These are phyloP conservation scores for Dissophora globulifera DNA, from an alignment of 192 early-diverging fungal genomes.

Conservation along the genomic window DNA sequence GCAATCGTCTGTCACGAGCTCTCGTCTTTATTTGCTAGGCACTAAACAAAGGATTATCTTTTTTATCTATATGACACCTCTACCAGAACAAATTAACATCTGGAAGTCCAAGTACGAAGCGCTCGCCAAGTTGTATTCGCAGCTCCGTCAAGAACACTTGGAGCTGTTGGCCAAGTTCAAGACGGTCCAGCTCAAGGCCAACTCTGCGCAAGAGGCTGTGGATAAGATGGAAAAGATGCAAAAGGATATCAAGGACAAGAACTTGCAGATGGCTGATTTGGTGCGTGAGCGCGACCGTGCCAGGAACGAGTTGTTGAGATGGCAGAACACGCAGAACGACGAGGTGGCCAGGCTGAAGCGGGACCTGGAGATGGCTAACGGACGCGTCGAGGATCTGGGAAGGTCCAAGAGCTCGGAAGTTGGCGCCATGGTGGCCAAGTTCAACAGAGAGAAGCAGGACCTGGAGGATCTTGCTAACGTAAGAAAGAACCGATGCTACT, in stretches of 20 bases:
- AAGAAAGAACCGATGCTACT: too few species aligned
- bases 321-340: slow-evolving; percentile 83
- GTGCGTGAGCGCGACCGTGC: slow-evolving; percentile 92
- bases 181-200: slow-evolving; percentile 81
- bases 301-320: slow-evolving; percentile 80
- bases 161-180: slow-evolving; percentile 94
- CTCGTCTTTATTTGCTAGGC: too few species aligned
- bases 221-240: slow-evolving; percentile 85
- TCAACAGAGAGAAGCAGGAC: slow-evolving; percentile 86
- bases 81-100: slow-evolving; percentile 89
- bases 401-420: slow-evolving; percentile 86
- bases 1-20: too few species aligned
- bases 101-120: slow-evolving; percentile 99
- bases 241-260: slow-evolving; percentile 77
- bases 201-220: slow-evolving; percentile 85
- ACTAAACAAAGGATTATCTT: too few species aligned
- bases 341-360: slow-evolving; percentile 83
- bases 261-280: slow-evolving; percentile 76
- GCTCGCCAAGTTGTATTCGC: slow-evolving; percentile 97
- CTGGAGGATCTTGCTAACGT: slow-evolving; percentile 72
- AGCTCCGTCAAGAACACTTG: slow-evolving; percentile 94
- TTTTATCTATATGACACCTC: too few species aligned
- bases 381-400: slow-evolving; percentile 79
- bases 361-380: slow-evolving; percentile 84
- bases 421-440: slow-evolving; percentile 79